Base-by-base conservation (phyloP, 495 filamentous ascomycete genomes). In the Talaromyces nanjingensis region DNA sequence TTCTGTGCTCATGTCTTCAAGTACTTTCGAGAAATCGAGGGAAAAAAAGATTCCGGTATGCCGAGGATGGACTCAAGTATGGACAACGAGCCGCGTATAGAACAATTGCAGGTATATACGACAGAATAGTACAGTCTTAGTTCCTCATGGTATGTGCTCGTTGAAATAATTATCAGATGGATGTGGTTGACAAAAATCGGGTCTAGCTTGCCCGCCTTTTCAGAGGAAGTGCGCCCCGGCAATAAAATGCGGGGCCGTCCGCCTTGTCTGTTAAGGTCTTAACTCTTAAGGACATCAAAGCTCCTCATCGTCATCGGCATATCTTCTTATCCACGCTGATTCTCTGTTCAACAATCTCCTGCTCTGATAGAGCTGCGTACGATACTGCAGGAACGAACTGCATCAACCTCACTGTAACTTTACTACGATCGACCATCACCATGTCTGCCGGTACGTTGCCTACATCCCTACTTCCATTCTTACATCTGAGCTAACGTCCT, bases 1-100 rank as follows among this genome's bases (percentile, higher is more conserved):
- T 57, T 77, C 81, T 67, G 79, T 80, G 63, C 81, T 84, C 81
- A 88, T 88, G 65, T 66, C 11, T 42, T 73, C 31, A 8, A 29
- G 27, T 29, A 29, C 53, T n/a, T 20, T 27, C 6, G 53, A 56
- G 53, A 22, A n/a, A n/a, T n/a, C n/a, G n/a, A n/a, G 18, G 18
- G 18, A 4, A 7, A 49, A 49, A 49, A 9, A 49, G 18, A 49
- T 18, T 18, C 14, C 37, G 37, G 5, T 42, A 42, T 49, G 45
- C 45, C n/a, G 45, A 49, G 45, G n/a, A 4, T 20, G n/a, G 37
- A 49, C n/a, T 49, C 3, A 49, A 20, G n/a, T 49, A 49, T 49
- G 6, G 3, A 49, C 45, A 22, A 9, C 6, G 45, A 49, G 37
- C 37, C 33, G 33, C 11, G 33, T 37, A 34, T 42, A 42, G 37